phyloP scores from a whole-genome alignment of 2,329 filamentous ascomycete genomes.

The Claviceps sorghi region DNA sequence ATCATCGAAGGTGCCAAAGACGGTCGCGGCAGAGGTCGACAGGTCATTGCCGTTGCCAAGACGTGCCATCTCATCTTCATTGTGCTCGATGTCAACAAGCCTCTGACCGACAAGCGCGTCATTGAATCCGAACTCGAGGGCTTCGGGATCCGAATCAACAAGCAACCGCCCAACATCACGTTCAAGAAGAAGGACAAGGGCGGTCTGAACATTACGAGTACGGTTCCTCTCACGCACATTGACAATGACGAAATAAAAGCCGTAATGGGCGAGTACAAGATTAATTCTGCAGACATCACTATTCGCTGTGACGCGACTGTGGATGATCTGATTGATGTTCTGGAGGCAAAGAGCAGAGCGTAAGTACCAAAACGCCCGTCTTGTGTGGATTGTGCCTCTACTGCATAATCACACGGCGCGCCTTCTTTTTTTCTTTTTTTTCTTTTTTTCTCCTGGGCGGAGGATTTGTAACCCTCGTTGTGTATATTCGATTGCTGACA shows the following conservation, averaged over 20 bases:
- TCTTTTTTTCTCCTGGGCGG: neutral
- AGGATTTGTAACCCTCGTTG: neutral
- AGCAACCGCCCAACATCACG: conserved; percentile 92
- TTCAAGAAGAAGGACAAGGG: conserved; percentile 99
- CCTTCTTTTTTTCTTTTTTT: neutral
- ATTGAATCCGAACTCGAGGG: conserved; percentile 94
- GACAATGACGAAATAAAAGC: conserved; percentile 94
- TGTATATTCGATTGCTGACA: neutral
- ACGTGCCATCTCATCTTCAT: conserved; percentile 99
- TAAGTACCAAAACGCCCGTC: conserved; percentile 9
- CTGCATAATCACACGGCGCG: neutral
- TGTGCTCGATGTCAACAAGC: conserved; percentile 96
- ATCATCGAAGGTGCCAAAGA: conserved; percentile 99
- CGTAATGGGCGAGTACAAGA: conserved; percentile 93
- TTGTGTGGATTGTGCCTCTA: neutral
- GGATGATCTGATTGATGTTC: conserved; percentile 88
- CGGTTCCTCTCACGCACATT: conserved; percentile 81
- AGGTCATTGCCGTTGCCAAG: conserved; percentile 97
- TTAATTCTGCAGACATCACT: conserved; percentile 90
- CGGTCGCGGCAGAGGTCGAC: conserved; percentile 89
- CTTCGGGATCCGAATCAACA: conserved; percentile 96
- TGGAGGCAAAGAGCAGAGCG: conserved; percentile 77
- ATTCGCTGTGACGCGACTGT: conserved; percentile 96
- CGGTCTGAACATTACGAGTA: conserved; percentile 90
- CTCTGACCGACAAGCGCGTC: conserved; percentile 86